These are phyloP conservation scores for Lactarius hatsudake DNA, from an alignment of 768 basidiomycete species.

Conservation along the genomic window DNA sequence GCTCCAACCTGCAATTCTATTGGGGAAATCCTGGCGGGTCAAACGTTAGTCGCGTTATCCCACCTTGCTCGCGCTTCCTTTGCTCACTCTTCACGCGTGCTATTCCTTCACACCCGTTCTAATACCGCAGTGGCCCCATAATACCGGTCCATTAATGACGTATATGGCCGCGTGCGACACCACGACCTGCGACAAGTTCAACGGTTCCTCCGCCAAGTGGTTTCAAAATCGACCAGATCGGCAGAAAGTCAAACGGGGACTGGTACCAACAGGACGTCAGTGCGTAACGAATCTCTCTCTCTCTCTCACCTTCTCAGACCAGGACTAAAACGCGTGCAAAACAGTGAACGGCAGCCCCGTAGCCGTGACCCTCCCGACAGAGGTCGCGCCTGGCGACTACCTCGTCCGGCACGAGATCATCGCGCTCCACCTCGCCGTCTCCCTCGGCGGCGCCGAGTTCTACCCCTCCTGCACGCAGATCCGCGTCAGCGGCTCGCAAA, in stretches of 20 bases:
- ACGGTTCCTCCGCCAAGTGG: conserved; percentile 61
- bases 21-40: conserved; percentile 48
- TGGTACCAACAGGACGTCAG: conserved; percentile 36
- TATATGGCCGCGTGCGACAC: conserved; percentile 66
- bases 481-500: conserved; percentile 51
- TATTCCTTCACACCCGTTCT: not conserved
- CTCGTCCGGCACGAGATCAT: conserved; percentile 79
- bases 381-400: conserved; percentile 66
- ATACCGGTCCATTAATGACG: conserved; percentile 69
- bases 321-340: not conserved
- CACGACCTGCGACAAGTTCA: conserved; percentile 56
- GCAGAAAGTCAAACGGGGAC: conserved; percentile 28
- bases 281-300: conserved; percentile 23
- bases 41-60: conserved; percentile 29
- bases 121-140: conserved; percentile 47
- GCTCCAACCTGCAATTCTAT: conserved; percentile 47
- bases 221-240: conserved; percentile 54
- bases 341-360: conserved; percentile 31
- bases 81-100: not conserved
- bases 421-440: conserved; percentile 64
- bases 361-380: conserved; percentile 37
- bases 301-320: not conserved
- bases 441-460: conserved; percentile 68
- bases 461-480: conserved; percentile 70
- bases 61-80: not conserved